Percentiles rank a stretch among this genome's conserved stretches.
These are phyloP conservation scores for Cladorrhinum sp. DNA, from an alignment of 2,329 filamentous ascomycete genomes.

Conservation along the genomic window DNA sequence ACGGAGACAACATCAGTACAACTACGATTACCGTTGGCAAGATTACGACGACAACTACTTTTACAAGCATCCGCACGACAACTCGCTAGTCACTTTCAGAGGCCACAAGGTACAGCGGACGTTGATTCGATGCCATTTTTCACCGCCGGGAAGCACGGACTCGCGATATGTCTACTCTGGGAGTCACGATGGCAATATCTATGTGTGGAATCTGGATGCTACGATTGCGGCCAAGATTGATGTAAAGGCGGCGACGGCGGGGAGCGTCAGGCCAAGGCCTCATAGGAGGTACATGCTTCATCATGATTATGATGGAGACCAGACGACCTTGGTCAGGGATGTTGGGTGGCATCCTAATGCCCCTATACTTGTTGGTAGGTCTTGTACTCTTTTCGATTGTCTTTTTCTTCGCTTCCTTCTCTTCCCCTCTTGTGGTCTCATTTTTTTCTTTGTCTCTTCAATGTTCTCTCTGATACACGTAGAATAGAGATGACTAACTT, in stretches of 20 bases:
- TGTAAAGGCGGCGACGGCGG: slow-evolving; percentile 68
- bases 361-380: slow-evolving; percentile 68
- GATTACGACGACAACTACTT: slow-evolving; percentile 63
- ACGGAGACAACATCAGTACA: slow-evolving; percentile 52
- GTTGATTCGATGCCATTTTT: slow-evolving; percentile 93
- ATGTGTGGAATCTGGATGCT: slow-evolving; percentile 90
- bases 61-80: slow-evolving; percentile 77
- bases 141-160: slow-evolving; percentile 79
- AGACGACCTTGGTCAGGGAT: slow-evolving; percentile 80
- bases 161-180: slow-evolving; percentile 92
- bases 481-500: slow-evolving; percentile 11
- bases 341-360: slow-evolving; percentile 87
- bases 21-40: slow-evolving; percentile 75
- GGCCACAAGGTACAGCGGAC: slow-evolving; percentile 88
- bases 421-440: no score
- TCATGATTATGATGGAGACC: slow-evolving; percentile 55
- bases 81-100: slow-evolving; percentile 88
- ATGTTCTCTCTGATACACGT: no score
- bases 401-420: neutral
- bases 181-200: slow-evolving; percentile 83
- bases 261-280: slow-evolving; percentile 1
- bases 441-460: neutral
- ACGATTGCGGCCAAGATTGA: slow-evolving; percentile 76
- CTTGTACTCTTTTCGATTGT: neutral
- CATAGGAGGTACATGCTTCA: slow-evolving; percentile 39